Evolutionary conservation across 768 basidiomycete species (phyloP).

Genomic region (Rhizopogon sp.): DNA sequence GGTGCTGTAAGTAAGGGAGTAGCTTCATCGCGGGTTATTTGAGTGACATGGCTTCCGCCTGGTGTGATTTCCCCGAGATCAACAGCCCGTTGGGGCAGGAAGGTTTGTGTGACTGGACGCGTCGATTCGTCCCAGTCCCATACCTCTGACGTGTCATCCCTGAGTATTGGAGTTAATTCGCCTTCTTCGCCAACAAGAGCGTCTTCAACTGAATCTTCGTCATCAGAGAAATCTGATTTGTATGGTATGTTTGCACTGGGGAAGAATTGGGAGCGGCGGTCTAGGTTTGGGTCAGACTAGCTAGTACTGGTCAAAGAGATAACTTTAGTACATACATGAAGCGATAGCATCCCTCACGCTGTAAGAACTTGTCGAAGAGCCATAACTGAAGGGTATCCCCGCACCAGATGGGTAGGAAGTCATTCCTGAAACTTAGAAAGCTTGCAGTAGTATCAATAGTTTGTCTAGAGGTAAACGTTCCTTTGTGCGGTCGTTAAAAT

Average conservation of each 20-base stretch:
- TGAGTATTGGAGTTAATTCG: not conserved
- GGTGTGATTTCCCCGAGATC: not conserved
- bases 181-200: constrained; percentile 8
- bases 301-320: not conserved
- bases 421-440: constrained; percentile 27
- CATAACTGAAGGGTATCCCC: constrained; percentile 33
- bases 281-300: constrained; percentile 29
- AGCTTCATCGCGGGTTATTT: constrained; percentile 10
- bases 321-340: constrained; percentile 42
- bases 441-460: not conserved
- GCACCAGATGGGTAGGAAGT: constrained; percentile 35
- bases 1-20: constrained; percentile 39
- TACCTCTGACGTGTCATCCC: constrained; percentile 14
- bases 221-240: constrained; percentile 36
- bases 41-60: not conserved
- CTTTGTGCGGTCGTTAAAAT: not conserved
- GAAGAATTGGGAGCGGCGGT: constrained; percentile 65
- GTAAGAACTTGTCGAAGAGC: constrained; percentile 43
- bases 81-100: not conserved
- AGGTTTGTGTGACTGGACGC: not conserved
- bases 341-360: constrained; percentile 53
- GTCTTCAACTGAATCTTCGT: constrained; percentile 31
- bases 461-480: not conserved
- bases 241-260: constrained; percentile 55
- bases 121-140: constrained; percentile 17